Evolutionary conservation across 2,329 filamentous ascomycete species (phyloP).

Genomic region (Fusarium coicis): DNA sequence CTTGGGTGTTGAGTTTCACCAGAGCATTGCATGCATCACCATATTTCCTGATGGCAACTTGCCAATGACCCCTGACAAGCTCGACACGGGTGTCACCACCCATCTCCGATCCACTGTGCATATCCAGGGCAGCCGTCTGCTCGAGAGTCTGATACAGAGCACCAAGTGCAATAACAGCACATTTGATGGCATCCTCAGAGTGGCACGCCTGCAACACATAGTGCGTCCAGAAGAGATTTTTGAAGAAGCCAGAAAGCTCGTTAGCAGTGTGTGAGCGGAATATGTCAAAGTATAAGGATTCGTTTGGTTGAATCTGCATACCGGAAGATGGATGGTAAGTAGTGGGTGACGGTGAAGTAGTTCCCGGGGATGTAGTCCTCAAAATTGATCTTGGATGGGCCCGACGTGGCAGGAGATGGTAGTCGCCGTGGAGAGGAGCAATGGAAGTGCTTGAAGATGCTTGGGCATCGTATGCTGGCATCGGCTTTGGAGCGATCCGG

Average conservation of each 20-base stretch:
- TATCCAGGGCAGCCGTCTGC: constrained; percentile 61
- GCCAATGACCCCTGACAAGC: constrained; percentile 62
- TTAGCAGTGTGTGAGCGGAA: constrained; percentile 70
- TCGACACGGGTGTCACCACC: constrained; percentile 40
- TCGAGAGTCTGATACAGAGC: constrained; percentile 75
- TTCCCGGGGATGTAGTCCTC: constrained; percentile 34
- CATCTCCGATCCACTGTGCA: constrained; percentile 46
- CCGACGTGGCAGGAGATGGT: constrained; percentile 49
- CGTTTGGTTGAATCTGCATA: constrained; percentile 61
- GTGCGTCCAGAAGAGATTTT: constrained; percentile 72
- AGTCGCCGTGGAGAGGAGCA: constrained; percentile 36
- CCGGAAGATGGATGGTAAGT: constrained; percentile 56
- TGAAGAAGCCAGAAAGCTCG: constrained; percentile 74
- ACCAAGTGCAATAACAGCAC: constrained; percentile 73
- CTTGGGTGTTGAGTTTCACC: constrained; percentile 55
- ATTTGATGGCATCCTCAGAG: constrained; percentile 68
- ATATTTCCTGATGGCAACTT: constrained; percentile 70
- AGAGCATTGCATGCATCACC: constrained; percentile 65
- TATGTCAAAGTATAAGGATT: constrained; percentile 70
- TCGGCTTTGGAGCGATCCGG: constrained; percentile 61
- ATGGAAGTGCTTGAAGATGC: constrained; percentile 15
- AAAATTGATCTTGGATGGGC: constrained; percentile 32
- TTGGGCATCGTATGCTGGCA: constrained; percentile 40
- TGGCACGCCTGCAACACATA: constrained; percentile 73
- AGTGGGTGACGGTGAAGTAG: constrained; percentile 45